phyloP scores from a whole-genome alignment of 1,284 basidiomycete species.

The Marasmius fiardii region DNA sequence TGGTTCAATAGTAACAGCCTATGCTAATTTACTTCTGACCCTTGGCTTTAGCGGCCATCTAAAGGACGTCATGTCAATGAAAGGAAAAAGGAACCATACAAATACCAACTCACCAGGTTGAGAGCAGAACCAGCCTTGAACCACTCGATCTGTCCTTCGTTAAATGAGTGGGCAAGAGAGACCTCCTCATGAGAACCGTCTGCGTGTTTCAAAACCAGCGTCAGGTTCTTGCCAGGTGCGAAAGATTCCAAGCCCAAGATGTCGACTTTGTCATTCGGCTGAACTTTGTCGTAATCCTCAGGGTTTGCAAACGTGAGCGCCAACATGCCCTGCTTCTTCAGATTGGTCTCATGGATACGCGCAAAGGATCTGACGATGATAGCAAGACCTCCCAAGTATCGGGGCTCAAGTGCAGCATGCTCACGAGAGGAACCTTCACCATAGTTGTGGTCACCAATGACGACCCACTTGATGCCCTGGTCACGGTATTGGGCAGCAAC shows the following conservation, averaged over 20 bases:
- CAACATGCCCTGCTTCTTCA: constrained; percentile 98
- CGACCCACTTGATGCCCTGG: constrained; percentile 91
- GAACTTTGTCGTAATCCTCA: constrained; percentile 89
- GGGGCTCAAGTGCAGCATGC: constrained; percentile 96
- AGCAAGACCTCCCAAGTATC: constrained; percentile 93
- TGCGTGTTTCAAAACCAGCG: constrained; percentile 75
- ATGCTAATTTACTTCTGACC: constrained; percentile 10
- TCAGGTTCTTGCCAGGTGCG: constrained; percentile 86
- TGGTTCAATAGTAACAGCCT: background rate
- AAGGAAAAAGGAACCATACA: background rate
- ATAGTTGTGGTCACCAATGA: constrained; percentile 94
- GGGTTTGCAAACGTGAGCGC: constrained; percentile 86
- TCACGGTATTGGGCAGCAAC: constrained; percentile 89
- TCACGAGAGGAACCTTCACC: constrained; percentile 98
- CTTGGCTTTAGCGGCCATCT: constrained; percentile 56
- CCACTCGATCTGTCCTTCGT: constrained; percentile 91
- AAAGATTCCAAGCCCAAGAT: constrained; percentile 84
- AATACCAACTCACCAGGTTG: constrained; percentile 58
- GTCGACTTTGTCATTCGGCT: constrained; percentile 79
- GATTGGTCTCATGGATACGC: constrained; percentile 97
- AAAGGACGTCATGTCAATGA: background rate
- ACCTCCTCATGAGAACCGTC: constrained; percentile 78
- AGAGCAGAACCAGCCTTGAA: constrained; percentile 91
- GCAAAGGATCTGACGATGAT: constrained; percentile 96
- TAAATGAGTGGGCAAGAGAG: constrained; percentile 76